Evolutionary conservation across 2,329 filamentous ascomycete genomes (phyloP), one percentile per base, ranked within the genome.

Genomic region (Magnaporthiopsis poae): DNA sequence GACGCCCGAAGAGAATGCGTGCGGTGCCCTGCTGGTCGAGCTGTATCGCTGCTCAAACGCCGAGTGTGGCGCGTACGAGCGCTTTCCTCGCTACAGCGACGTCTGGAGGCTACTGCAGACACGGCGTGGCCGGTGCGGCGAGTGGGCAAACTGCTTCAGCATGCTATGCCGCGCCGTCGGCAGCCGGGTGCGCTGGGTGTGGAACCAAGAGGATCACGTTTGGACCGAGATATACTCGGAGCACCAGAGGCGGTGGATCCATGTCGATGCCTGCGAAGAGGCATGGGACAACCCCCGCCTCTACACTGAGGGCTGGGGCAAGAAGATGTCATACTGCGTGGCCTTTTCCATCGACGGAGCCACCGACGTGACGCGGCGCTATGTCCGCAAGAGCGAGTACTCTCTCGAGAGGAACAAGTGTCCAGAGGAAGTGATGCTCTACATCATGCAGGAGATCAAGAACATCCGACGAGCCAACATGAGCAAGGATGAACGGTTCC

Each of bases 201-300:
- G 95, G 95, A 98, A 98, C 72, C 89, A 90, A 36, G 95, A 98
- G 77, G 95, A 98, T 76, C 91, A 97, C 74, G 91, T 97, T 33
- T 99, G 95, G 95, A 96, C 93, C 0, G 95, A 98, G 73, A 90
- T 98, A 18, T 99, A 96, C 79, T 97, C 93, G 2, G 91, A 95
- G 69, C 92, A 96, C 78, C 90, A 94, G 74, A 88, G 90, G 76
- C 87, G 92, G 75, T 99, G 95, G 95, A 84, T 98, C n/a, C 94
- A 98, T 71, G 92, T 97, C 60, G 95, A 99, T 76, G 88, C 89
- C 46, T 97, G 94, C 74, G 95, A 98, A 76, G 94, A 94, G 74
- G 88, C 91, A 1, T 98, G 93, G 92, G 95, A 99, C 75, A 92
- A 94, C 73, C 95, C 95, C 64, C 85, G 91, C 62, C 84, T 98